Conservation (phyloP, 345 rosid genomes). For the Populus deltoides region DNA sequence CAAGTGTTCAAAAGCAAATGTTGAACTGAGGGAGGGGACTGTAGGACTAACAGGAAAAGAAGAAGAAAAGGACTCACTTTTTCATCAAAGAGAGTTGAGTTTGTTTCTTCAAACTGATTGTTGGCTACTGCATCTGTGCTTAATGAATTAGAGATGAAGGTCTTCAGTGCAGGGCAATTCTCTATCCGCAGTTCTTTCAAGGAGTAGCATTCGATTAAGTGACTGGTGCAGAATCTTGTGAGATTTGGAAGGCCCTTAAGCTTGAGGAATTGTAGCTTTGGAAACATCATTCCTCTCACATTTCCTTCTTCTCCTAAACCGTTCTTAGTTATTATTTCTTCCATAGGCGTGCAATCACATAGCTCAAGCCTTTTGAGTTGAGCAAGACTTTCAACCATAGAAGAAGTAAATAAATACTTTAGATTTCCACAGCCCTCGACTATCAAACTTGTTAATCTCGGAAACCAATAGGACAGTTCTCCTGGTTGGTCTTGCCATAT, state of each 20-base stretch:
- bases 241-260: constrained; percentile 3
- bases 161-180: neutral
- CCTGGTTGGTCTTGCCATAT: neutral
- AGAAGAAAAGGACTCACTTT: neutral
- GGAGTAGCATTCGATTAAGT: neutral
- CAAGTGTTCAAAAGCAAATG: no score
- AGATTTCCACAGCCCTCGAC: constrained; percentile 5
- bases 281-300: neutral
- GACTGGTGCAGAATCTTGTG: neutral
- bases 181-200: neutral
- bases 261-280: neutral
- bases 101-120: neutral
- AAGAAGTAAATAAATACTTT: constrained; percentile 9
- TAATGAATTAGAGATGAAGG: neutral
- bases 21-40: neutral
- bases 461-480: neutral
- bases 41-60: neutral
- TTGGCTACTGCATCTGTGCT: neutral
- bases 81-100: constrained; percentile 1
- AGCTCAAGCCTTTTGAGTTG: neutral
- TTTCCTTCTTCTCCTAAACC: neutral
- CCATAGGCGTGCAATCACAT: neutral
- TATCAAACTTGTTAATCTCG: neutral
- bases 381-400: neutral
- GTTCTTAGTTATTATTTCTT: neutral